These are phyloP conservation scores for Chlorella sp. DNA, from an alignment of 139 green algal species.

Conservation along the genomic window DNA sequence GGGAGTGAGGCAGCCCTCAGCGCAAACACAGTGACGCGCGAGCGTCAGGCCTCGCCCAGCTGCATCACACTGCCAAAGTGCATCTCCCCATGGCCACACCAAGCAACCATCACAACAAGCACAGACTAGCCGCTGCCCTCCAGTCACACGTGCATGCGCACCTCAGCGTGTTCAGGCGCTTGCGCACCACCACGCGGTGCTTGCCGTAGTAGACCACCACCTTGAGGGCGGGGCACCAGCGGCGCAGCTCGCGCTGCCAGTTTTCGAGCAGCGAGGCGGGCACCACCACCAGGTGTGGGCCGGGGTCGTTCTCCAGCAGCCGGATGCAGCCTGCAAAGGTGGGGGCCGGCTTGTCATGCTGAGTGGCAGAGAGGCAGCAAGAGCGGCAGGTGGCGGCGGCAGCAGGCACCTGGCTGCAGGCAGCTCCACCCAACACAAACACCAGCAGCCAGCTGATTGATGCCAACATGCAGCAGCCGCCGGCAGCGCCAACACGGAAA, in stretches of 20 bases:
- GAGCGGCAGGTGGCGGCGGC: too few species aligned
- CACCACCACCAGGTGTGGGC: conserved; percentile 74
- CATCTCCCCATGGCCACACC: background rate
- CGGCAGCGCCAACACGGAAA: too few species aligned
- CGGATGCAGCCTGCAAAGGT: conserved; percentile 33
- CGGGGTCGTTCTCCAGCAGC: conserved; percentile 40
- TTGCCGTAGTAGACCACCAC: conserved; percentile 84
- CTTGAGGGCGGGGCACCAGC: conserved; percentile 74
- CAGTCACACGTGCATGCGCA: conserved; percentile 18
- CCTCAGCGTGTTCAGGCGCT: conserved; percentile 45
- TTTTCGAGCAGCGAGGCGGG: conserved; percentile 90
- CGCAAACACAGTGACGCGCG: too few species aligned
- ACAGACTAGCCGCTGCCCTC: background rate
- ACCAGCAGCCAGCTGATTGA: too few species aligned
- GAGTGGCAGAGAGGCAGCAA: too few species aligned
- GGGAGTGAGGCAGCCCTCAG: too few species aligned
- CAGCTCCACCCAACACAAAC: too few species aligned
- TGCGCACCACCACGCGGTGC: conserved; percentile 56
- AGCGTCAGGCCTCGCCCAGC: background rate
- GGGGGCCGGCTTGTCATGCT: too few species aligned
- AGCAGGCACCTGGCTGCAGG: too few species aligned
- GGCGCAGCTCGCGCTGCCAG: conserved; percentile 86
- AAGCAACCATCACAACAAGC: background rate
- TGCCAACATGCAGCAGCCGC: too few species aligned
- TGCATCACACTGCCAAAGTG: too few species aligned